Conservation (phyloP, 306 rosid genomes). For the Cucurbita argyrosperma region DNA sequence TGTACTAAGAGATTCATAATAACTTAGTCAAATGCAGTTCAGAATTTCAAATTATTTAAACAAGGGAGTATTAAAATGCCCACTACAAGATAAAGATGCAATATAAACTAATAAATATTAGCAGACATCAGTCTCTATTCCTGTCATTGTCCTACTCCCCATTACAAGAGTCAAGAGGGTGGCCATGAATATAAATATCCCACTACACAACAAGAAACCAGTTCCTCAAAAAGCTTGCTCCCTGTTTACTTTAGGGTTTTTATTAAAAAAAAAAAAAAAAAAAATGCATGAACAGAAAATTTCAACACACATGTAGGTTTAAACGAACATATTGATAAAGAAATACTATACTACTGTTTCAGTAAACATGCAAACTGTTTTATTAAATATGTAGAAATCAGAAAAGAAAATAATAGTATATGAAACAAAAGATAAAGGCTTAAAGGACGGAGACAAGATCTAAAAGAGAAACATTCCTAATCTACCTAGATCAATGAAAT, state of each 20-base stretch:
- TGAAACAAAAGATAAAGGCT: neutral
- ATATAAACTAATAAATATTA: neutral
- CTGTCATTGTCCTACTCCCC: neutral
- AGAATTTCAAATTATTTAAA: neutral
- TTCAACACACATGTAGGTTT: neutral
- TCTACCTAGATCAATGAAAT: neutral
- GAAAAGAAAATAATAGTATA: neutral
- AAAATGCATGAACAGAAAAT: too few species aligned
- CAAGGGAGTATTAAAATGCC: neutral
- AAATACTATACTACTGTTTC: neutral
- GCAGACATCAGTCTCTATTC: neutral
- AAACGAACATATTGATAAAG: neutral
- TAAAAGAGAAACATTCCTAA: neutral
- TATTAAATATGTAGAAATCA: neutral
- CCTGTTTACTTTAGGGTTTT: too few species aligned
- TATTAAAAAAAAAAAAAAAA: too few species aligned
- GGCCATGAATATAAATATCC: neutral
- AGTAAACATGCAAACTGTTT: neutral
- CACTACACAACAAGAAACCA: neutral
- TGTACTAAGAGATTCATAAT: neutral
- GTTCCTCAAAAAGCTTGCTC: neutral
- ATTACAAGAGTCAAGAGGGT: neutral
- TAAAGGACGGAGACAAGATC: constrained; percentile 1
- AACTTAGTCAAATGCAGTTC: neutral
- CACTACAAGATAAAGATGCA: neutral